These are phyloP conservation scores for Ceratocystis huliohia DNA, from an alignment of 2,329 filamentous ascomycete genomes.

Conservation along the genomic window DNA sequence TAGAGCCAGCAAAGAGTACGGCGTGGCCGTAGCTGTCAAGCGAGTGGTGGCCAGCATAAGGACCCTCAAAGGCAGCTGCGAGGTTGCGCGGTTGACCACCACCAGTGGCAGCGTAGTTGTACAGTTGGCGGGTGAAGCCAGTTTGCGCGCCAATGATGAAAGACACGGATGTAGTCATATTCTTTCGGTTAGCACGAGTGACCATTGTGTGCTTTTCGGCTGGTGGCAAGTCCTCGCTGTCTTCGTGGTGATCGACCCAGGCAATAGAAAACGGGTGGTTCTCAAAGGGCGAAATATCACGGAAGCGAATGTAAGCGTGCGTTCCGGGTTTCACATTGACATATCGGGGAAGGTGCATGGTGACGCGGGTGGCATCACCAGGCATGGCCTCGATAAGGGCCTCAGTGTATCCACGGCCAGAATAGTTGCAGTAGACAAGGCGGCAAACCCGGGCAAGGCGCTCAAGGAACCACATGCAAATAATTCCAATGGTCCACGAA, in stretches of 20 bases:
- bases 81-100: slow-evolving; percentile 46
- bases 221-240: slow-evolving; percentile 30
- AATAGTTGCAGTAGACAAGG: slow-evolving; percentile 55
- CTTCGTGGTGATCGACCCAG: slow-evolving; percentile 50
- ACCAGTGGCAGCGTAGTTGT: slow-evolving; percentile 48
- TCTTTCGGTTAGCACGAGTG: slow-evolving; percentile 31
- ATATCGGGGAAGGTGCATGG: slow-evolving; percentile 54
- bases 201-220: slow-evolving; percentile 32
- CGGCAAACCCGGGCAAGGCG: slow-evolving; percentile 50
- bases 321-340: slow-evolving; percentile 56
- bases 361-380: slow-evolving; percentile 57
- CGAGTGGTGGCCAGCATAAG: slow-evolving; percentile 71
- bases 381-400: slow-evolving; percentile 56
- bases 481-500: slow-evolving; percentile 59
- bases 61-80: slow-evolving; percentile 72
- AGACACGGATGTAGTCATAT: slow-evolving; percentile 48
- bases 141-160: slow-evolving; percentile 80
- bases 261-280: slow-evolving; percentile 69
- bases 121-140: slow-evolving; percentile 76
- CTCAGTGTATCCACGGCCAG: slow-evolving; percentile 44
- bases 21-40: slow-evolving; percentile 87
- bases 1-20: slow-evolving; percentile 81
- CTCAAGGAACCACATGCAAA: slow-evolving; percentile 67
- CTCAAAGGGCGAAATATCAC: slow-evolving; percentile 53
- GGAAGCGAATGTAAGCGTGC: slow-evolving; percentile 63